phyloP scores from a whole-genome alignment of 2,329 filamentous ascomycete species.

The Ophiosphaerella korrae region DNA sequence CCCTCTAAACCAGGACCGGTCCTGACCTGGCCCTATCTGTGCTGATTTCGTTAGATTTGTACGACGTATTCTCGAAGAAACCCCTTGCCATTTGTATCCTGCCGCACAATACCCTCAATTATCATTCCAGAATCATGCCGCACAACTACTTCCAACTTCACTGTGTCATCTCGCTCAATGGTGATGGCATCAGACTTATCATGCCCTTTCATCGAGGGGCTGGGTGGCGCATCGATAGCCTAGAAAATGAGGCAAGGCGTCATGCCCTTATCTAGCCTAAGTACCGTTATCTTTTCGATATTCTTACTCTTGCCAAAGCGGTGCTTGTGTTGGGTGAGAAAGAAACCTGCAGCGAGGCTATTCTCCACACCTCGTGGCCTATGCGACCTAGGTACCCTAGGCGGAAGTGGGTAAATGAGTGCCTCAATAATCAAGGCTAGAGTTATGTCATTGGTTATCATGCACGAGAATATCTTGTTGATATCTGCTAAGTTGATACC shows the following conservation, averaged over 20 bases:
- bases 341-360: background rate
- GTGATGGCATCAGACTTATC: too few relatives aligned
- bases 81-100: too few relatives aligned
- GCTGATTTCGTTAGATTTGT: too few relatives aligned
- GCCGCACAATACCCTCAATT: too few relatives aligned
- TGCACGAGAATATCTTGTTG: background rate
- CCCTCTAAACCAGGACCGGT: too few relatives aligned
- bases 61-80: too few relatives aligned
- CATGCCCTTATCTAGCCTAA: background rate
- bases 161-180: too few relatives aligned
- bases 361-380: conserved; percentile 6
- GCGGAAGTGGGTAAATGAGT: conserved; percentile 3
- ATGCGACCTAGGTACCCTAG: background rate
- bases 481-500: background rate
- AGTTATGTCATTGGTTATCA: conserved; percentile 1
- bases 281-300: background rate
- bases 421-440: background rate
- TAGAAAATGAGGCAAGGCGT: background rate
- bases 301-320: conserved; percentile 1
- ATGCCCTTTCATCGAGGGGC: background rate
- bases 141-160: too few relatives aligned
- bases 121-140: too few relatives aligned
- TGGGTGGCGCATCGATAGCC: background rate
- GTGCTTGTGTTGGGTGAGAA: conserved; percentile 3
- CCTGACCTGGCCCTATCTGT: too few relatives aligned